Evolutionary conservation across 805 yeast species (phyloP), one percentile per base, ranked within the genome.

Genomic region (Wickerhamiella alocasiicola): DNA sequence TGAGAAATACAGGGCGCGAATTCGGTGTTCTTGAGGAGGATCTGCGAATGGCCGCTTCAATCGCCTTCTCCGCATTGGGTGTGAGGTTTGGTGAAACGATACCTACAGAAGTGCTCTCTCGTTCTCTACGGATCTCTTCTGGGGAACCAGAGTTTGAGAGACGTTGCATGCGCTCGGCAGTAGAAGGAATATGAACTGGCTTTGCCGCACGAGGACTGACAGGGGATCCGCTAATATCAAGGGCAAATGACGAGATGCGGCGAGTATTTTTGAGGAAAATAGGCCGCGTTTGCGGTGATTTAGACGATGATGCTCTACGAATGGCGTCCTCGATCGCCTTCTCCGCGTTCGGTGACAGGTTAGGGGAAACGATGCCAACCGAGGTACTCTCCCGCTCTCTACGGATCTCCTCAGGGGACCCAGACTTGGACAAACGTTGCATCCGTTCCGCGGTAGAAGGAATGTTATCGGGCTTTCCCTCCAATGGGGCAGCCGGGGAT

Each of bases 41-140:
- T 3, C 39, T 26, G 11, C 39, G 39, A 9, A 36, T 36, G 4
- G 39, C 39, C 24, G 11, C n/a, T 20, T 18, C 39, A 29, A 36
- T 36, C 15, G 31, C 21, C 6, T 21, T 32, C 15, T 19, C 27
- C 11, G 39, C 27, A 17, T 28, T 23, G 9, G 11, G 9, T 12
- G 13, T 17, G 9, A 26, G 24, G 13, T 36, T 36, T 13, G 39
- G 39, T 15, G 25, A 13, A 13, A 36, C 5, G 9, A 36, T 29
- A 3, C 39, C 39, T 9, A 16, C 15, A 24, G 32, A 27, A 5
- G 39, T 36, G 12, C 27, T 19, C 28, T 36, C 39, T 9, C 39
- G 39, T n/a, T 36, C 39, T 4, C 32, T 32, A 9, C 39, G 17
- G 9, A 36, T 36, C 33, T 36, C 27, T 2, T 27, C 19, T 3